phyloP scores from a whole-genome alignment of 2,329 filamentous ascomycete species.

The Didymella lethalis region DNA sequence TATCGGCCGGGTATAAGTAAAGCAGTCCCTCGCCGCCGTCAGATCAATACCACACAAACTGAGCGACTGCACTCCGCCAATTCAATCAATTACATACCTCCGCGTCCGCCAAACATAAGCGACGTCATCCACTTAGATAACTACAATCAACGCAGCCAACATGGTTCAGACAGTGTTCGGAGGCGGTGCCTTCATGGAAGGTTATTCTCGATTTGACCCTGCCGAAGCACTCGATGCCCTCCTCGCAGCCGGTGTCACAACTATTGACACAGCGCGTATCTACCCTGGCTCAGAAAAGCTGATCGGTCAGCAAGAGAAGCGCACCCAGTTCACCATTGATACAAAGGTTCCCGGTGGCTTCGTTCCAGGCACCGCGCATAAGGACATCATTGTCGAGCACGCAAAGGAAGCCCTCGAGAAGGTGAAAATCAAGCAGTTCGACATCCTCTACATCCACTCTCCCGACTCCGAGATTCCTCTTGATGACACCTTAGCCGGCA shows the following conservation, averaged over 20 bases:
- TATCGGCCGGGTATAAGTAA: slow-evolving; percentile 4
- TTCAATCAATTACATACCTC: background rate
- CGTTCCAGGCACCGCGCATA: slow-evolving; percentile 41
- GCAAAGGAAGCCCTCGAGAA: slow-evolving; percentile 20
- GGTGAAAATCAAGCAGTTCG: slow-evolving; percentile 39
- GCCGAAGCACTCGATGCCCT: slow-evolving; percentile 39
- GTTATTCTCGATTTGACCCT: background rate
- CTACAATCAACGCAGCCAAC: background rate
- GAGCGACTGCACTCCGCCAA: background rate
- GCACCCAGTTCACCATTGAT: slow-evolving; percentile 56
- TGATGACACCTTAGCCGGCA: slow-evolving; percentile 41
- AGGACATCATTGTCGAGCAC: slow-evolving; percentile 48
- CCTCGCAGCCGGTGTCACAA: slow-evolving; percentile 45
- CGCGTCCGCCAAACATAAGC: background rate
- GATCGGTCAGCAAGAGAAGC: slow-evolving; percentile 53
- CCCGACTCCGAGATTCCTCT: slow-evolving; percentile 37
- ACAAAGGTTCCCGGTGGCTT: slow-evolving; percentile 57
- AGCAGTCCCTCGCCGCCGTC: background rate
- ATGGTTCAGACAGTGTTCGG: slow-evolving; percentile 52
- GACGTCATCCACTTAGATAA: background rate
- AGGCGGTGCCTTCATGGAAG: slow-evolving; percentile 34
- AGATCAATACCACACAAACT: background rate
- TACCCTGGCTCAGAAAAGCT: slow-evolving; percentile 54
- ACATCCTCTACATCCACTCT: slow-evolving; percentile 48
- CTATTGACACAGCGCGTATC: slow-evolving; percentile 53